A percentile compares a stretch with the other conserved stretches of the same genome.
Conservation (phyloP, 345 rosid genomes). For the Eucalyptus pauciflora region DNA sequence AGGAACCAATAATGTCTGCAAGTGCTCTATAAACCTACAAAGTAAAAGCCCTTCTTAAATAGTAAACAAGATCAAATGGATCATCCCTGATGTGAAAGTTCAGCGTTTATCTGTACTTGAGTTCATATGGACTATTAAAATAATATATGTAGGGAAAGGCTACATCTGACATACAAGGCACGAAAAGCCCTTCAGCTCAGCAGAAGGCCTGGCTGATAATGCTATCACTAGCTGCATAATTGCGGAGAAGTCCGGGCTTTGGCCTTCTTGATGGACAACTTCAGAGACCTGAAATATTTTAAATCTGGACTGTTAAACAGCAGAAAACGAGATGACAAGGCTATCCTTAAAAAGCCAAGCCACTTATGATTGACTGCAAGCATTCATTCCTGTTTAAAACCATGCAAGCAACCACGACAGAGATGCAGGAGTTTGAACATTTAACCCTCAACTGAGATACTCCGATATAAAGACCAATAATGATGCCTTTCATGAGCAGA, state of each 20-base stretch:
- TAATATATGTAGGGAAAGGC: background rate
- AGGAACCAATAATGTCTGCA: slow-evolving; percentile 90
- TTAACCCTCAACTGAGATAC: background rate
- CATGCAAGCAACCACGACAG: background rate
- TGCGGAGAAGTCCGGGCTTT: slow-evolving; percentile 57
- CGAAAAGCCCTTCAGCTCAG: slow-evolving; percentile 65
- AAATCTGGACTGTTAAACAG: background rate
- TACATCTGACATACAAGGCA: slow-evolving; percentile 53
- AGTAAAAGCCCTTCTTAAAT: background rate
- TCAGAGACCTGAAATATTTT: slow-evolving; percentile 69
- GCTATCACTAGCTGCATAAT: slow-evolving; percentile 72
- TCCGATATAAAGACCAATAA: background rate
- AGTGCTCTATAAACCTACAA: slow-evolving; percentile 87
- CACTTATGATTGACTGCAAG: background rate
- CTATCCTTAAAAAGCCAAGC: background rate
- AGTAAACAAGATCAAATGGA: background rate
- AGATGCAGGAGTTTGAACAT: background rate
- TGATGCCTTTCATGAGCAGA: background rate
- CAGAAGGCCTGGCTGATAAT: slow-evolving; percentile 44
- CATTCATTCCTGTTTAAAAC: background rate
- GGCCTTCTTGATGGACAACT: slow-evolving; percentile 58
- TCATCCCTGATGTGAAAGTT: background rate
- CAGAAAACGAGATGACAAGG: background rate
- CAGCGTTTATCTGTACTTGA: background rate
- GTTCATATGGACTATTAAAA: background rate